These are phyloP conservation scores for Hypomyces rosellus DNA, from an alignment of 2,329 filamentous ascomycete genomes.

Conservation along the genomic window DNA sequence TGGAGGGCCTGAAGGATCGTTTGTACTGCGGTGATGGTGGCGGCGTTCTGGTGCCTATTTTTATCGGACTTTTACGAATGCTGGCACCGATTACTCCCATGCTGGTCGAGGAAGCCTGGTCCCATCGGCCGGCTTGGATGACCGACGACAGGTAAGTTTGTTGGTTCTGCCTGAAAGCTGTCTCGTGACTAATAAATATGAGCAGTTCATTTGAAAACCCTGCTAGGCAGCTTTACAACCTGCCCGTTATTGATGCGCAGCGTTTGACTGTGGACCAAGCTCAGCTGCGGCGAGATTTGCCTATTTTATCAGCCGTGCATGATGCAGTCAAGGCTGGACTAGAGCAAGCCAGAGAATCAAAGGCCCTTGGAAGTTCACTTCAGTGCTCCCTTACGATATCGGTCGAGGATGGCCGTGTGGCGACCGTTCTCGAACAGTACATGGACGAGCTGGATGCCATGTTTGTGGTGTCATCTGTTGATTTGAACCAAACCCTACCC, in stretches of 20 bases:
- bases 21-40: constrained; percentile 75
- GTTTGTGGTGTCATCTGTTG: constrained; percentile 64
- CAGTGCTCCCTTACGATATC: constrained; percentile 64
- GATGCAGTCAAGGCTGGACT: constrained; percentile 67
- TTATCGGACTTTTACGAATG: constrained; percentile 68
- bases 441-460: constrained; percentile 52
- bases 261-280: constrained; percentile 34
- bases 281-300: constrained; percentile 36
- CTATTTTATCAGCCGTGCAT: constrained; percentile 49
- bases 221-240: constrained; percentile 40
- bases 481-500: constrained; percentile 33
- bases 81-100: constrained; percentile 75
- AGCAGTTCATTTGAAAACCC: constrained; percentile 31
- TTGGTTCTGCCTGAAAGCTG: constrained; percentile 1
- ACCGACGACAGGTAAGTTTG: constrained; percentile 38
- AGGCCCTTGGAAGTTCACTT: constrained; percentile 72
- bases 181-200: constrained; percentile 11
- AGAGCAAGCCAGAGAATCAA: constrained; percentile 65
- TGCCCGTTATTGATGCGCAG: constrained; percentile 34
- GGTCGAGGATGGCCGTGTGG: constrained; percentile 32
- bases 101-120: constrained; percentile 84
- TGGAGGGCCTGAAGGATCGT: constrained; percentile 86
- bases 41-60: constrained; percentile 59
- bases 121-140: constrained; percentile 63
- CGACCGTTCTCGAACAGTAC: constrained; percentile 33